Percentiles rank a stretch among this genome's conserved stretches.
Conservation (phyloP, 139 green algal genomes). For the Eudorina sp. region DNA sequence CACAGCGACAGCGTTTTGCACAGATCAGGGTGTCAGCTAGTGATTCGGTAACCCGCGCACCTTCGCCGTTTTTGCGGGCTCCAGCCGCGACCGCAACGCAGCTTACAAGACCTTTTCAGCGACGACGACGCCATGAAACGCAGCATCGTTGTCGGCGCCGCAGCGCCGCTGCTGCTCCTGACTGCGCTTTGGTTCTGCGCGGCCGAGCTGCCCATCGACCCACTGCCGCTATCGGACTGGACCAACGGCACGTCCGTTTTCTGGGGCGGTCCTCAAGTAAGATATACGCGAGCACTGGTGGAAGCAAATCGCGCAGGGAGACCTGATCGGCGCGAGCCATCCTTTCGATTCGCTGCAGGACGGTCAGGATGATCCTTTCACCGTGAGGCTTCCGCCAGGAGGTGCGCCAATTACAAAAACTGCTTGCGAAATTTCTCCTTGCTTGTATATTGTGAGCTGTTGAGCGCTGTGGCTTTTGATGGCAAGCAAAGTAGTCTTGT, state of each 20-base stretch:
- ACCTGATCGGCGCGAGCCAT: neutral
- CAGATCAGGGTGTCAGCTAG: too few relatives aligned
- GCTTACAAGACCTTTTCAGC: too few relatives aligned
- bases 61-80: too few relatives aligned
- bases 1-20: too few relatives aligned
- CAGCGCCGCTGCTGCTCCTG: neutral
- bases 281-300: neutral
- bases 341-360: conserved; percentile 1
- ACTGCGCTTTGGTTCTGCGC: neutral
- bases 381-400: conserved; percentile 29
- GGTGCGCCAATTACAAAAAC: too few relatives aligned
- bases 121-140: neutral
- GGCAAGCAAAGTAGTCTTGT: too few relatives aligned
- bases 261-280: conserved; percentile 29
- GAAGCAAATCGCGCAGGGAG: neutral
- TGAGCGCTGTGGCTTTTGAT: too few relatives aligned
- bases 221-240: conserved; percentile 9
- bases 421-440: too few relatives aligned
- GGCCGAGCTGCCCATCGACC: neutral
- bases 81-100: too few relatives aligned
- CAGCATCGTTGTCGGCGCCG: neutral
- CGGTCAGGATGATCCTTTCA: conserved; percentile 34
- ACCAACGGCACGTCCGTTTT: neutral
- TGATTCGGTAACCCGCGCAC: too few relatives aligned
- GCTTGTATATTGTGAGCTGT: too few relatives aligned